Evolutionary conservation across 371 early-diverging fungal species (phyloP), one percentile per base, ranked within the genome.

Genomic region (Mortierella sp.): DNA sequence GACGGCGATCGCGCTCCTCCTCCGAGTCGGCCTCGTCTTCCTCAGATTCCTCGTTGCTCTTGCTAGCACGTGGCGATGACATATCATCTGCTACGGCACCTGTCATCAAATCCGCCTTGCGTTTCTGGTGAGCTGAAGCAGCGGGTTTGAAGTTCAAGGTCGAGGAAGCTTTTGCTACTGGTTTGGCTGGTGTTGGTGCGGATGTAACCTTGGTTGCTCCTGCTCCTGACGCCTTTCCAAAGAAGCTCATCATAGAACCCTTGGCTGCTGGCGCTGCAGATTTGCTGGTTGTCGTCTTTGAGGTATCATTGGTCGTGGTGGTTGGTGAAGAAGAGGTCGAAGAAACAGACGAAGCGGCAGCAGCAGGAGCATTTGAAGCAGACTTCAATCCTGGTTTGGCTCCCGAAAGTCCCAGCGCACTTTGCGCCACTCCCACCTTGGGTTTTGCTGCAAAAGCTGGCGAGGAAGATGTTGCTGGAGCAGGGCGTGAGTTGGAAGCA

Each of bases 1-100:
- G n/a, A 24, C 87, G 80, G 58, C 87, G 87, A 21, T 86, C 87
- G 10, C 87, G 47, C 48, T 86, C 87, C 52, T 86, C 87, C 63
- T 86, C 87, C 0, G 87, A 86, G 57, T 86, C 87, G 2, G 78
- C 68, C 19, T 79, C 83, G 0, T 86, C 83, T 7, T 84, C 85
- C 8, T 52, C 48, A 13, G 60, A 72, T 9, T 77, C 72, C 13
- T 74, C 71, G 28, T 71, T 45, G 77, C 21, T 68, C 68, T 24
- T 68, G 24, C 50, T 21, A 3, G 76, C 48, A 14, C 76, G 68
- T 50, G 52, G 76, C 52, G 48, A 34, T 21, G 68, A 38, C 68
- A 68, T 68, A 10, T 57, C 77, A 16, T 70, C 19, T 26, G 9
- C 71, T 5, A 45, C 31, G 24, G 45, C 21, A 5, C 42, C 26